Evolutionary conservation across 495 filamentous ascomycete genomes (phyloP).

Genomic region (Choiromyces venosus): DNA sequence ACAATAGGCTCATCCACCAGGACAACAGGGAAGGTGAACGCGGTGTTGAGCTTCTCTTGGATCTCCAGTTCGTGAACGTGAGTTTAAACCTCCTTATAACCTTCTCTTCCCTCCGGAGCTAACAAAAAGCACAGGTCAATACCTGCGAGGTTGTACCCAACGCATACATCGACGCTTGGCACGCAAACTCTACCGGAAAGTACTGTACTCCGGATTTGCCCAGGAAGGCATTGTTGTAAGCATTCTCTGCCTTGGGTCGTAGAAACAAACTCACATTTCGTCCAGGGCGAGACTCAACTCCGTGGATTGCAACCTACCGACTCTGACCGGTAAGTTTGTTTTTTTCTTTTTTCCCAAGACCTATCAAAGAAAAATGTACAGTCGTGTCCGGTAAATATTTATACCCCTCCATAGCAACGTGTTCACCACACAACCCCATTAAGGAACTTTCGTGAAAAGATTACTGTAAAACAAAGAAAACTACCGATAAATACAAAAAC

Average conservation of each 20-base stretch:
- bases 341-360: too few relatives aligned
- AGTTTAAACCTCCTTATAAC: background rate
- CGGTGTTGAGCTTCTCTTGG: constrained; percentile 55
- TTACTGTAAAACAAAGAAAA: too few relatives aligned
- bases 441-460: too few relatives aligned
- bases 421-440: too few relatives aligned
- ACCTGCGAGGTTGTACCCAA: constrained; percentile 54
- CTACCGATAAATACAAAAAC: too few relatives aligned
- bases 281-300: constrained; percentile 26
- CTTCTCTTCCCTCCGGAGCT: background rate
- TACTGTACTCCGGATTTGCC: constrained; percentile 54
- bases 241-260: constrained; percentile 16
- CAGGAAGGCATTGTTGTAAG: constrained; percentile 20
- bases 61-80: constrained; percentile 58
- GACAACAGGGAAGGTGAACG: constrained; percentile 54
- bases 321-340: constrained; percentile 16
- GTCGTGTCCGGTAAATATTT: too few relatives aligned
- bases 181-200: constrained; percentile 54
- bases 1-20: constrained; percentile 48
- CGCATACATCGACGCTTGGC: constrained; percentile 59
- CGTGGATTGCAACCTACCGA: constrained; percentile 35
- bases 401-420: too few relatives aligned
- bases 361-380: too few relatives aligned
- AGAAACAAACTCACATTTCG: constrained; percentile 19
- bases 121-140: constrained; percentile 30